Evolutionary conservation across 129 eudicot genomes (phyloP).

Genomic region (Chrysanthemum seticuspe): DNA sequence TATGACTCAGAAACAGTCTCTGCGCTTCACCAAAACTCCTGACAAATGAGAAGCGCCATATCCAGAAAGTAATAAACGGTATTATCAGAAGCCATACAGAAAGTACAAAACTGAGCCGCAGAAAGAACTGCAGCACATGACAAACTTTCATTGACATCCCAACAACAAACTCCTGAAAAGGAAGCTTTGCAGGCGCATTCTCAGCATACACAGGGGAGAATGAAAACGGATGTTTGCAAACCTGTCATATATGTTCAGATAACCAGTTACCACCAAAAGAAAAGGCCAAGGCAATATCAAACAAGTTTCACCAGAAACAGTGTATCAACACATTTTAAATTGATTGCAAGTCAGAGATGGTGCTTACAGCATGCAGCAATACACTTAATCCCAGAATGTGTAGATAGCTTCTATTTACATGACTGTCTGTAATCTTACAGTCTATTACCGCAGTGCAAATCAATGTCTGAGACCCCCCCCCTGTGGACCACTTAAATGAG

Average conservation of each 20-base stretch:
- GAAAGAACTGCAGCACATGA: constrained; percentile 74
- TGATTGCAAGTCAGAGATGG: background rate
- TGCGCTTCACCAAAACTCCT: constrained; percentile 80
- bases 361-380: background rate
- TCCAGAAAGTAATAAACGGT: constrained; percentile 94
- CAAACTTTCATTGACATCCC: constrained; percentile 84
- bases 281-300: background rate
- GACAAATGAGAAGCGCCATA: constrained; percentile 89
- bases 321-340: background rate
- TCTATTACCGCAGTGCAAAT: too few relatives aligned
- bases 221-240: constrained; percentile 86
- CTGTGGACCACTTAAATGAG: too few relatives aligned
- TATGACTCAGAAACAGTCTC: constrained; percentile 68
- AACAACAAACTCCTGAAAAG: constrained; percentile 76
- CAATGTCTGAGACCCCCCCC: too few relatives aligned
- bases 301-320: background rate
- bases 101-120: constrained; percentile 85
- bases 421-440: too few relatives aligned
- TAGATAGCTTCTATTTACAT: too few relatives aligned
- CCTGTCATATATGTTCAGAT: constrained; percentile 47
- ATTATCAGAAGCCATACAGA: constrained; percentile 90
- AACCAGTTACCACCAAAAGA: constrained; percentile 6
- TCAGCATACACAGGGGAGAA: constrained; percentile 97
- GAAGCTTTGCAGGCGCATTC: constrained; percentile 90
- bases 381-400: background rate